Evolutionary conservation across 2,329 filamentous ascomycete genomes (phyloP).

Genomic region (Trichoderma semiorbis): DNA sequence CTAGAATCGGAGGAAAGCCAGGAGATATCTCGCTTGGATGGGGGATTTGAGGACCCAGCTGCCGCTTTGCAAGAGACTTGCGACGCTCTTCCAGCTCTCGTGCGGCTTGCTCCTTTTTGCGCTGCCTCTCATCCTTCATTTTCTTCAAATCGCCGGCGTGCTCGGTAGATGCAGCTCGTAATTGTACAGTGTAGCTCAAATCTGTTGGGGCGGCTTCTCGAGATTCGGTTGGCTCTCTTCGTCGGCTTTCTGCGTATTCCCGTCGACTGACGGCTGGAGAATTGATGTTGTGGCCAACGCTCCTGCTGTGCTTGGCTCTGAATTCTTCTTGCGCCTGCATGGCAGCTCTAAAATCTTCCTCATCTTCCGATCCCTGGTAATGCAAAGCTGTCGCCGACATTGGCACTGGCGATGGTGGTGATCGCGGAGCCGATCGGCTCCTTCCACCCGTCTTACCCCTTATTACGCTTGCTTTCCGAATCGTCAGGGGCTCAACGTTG

Average conservation of each 20-base stretch:
- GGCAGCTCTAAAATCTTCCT: constrained; percentile 56
- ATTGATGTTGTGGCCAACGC: constrained; percentile 41
- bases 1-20: constrained; percentile 26
- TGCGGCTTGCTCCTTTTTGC: constrained; percentile 71
- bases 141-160: constrained; percentile 53
- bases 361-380: constrained; percentile 57
- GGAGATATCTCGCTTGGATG: constrained; percentile 59
- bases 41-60: constrained; percentile 75
- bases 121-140: constrained; percentile 58
- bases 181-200: constrained; percentile 1
- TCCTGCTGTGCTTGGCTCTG: constrained; percentile 52
- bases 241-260: constrained; percentile 41
- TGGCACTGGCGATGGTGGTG: constrained; percentile 77
- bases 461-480: constrained; percentile 40
- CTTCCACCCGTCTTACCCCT: constrained; percentile 34
- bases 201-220: constrained; percentile 29
- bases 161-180: constrained; percentile 42
- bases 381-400: constrained; percentile 53
- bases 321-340: constrained; percentile 54
- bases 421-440: constrained; percentile 58
- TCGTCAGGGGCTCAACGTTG: constrained; percentile 41
- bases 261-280: constrained; percentile 35
- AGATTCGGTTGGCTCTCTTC: constrained; percentile 32
- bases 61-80: constrained; percentile 75
- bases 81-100: constrained; percentile 86